Percentiles rank a stretch among this genome's conserved stretches.
phyloP scores from a whole-genome alignment of 371 early-diverging fungal genomes.

The Umbelopsis sp. region DNA sequence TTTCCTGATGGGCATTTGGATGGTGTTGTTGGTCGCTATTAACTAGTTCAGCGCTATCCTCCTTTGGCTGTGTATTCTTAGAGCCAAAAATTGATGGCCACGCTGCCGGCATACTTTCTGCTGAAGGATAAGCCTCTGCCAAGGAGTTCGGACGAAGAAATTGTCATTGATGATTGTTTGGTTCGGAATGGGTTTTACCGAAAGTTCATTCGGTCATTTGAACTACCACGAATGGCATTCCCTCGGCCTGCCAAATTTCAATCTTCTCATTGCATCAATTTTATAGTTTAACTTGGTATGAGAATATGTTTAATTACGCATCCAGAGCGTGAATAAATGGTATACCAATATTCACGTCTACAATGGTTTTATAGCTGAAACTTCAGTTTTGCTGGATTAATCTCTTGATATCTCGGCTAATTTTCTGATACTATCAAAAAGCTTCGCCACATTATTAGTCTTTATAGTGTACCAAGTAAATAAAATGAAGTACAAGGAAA shows the following conservation, averaged over 20 bases:
- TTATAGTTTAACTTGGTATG: too few species aligned
- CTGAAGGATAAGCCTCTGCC: neutral
- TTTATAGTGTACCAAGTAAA: too few species aligned
- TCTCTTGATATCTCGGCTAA: too few species aligned
- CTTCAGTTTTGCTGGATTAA: too few species aligned
- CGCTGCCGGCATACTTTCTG: neutral
- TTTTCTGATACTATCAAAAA: too few species aligned
- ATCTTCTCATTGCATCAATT: too few species aligned
- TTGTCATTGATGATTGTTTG: conserved; percentile 12
- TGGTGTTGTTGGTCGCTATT: neutral
- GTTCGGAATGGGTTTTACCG: conserved; percentile 10
- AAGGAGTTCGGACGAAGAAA: neutral
- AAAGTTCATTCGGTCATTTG: neutral
- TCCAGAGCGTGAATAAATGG: too few species aligned
- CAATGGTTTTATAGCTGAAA: too few species aligned
- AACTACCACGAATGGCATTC: neutral
- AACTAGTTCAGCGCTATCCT: conserved; percentile 3
- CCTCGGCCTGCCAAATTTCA: neutral
- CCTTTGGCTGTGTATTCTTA: neutral
- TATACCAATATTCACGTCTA: too few species aligned
- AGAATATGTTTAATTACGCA: too few species aligned
- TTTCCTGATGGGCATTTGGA: neutral
- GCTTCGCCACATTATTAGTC: too few species aligned
- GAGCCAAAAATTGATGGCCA: conserved; percentile 14
- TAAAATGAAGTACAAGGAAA: too few species aligned